Evolutionary conservation across 345 rosid species (phyloP).

Genomic region (Salix exigua): DNA sequence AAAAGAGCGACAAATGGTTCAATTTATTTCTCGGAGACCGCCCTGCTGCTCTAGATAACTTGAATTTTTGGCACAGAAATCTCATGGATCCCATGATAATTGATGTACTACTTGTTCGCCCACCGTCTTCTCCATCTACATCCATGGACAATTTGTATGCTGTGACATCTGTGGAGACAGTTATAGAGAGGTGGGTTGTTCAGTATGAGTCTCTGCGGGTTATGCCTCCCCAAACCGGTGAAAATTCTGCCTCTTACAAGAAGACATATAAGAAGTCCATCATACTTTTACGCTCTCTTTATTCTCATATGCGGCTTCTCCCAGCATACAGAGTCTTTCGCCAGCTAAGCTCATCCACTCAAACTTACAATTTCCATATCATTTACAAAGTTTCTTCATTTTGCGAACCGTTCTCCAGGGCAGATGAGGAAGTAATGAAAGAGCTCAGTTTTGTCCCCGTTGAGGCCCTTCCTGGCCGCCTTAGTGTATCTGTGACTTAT

Average conservation of each 20-base stretch:
- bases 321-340: constrained; percentile 72
- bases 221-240: constrained; percentile 40
- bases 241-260: constrained; percentile 49
- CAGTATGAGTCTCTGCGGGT: constrained; percentile 57
- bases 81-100: constrained; percentile 73
- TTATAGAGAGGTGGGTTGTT: constrained; percentile 84
- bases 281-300: constrained; percentile 64
- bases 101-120: constrained; percentile 67
- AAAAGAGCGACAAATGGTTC: constrained; percentile 88
- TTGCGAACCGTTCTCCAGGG: constrained; percentile 58
- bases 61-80: constrained; percentile 73
- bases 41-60: constrained; percentile 60
- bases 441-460: constrained; percentile 64
- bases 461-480: constrained; percentile 74
- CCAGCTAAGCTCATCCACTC: constrained; percentile 55
- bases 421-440: constrained; percentile 51
- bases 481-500: constrained; percentile 60
- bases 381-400: constrained; percentile 82
- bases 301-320: constrained; percentile 69
- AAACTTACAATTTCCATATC: constrained; percentile 56
- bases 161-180: constrained; percentile 47
- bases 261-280: constrained; percentile 81
- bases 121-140: constrained; percentile 30
- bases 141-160: constrained; percentile 34
- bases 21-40: constrained; percentile 80